Evolutionary conservation across 1,139 yeast genomes (phyloP), one percentile per base, ranked within the genome.

Genomic region (Lipomyces yarrowii): DNA sequence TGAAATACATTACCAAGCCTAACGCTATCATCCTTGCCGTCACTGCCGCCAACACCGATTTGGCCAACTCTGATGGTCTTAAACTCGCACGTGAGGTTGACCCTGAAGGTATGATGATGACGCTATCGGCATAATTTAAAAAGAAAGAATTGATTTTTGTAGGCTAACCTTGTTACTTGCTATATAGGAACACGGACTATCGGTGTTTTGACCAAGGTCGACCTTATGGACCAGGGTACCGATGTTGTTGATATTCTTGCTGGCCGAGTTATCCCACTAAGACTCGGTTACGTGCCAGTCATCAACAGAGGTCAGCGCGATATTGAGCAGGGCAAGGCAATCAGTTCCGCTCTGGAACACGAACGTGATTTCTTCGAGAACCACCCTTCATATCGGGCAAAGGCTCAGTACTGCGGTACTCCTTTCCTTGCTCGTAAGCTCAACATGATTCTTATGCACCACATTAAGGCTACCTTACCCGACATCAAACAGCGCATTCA

Each of bases 141-240:
- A 7, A n/a, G n/a, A 2, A n/a, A n/a, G n/a, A n/a, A n/a, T 37
- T 18, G 11, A 11, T 6, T 7, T 11, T 30, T 8, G 15, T 21
- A 26, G 23, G 21, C 39, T 26, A 56, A 26, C 53, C 53, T 33
- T 26, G 18, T 33, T 2, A n/a, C n/a, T n/a, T n/a, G n/a, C n/a
- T n/a, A n/a, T n/a, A 10, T 52, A 65, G 68, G 69, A 57, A 70
- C 72, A 23, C 86, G 99, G 80, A 94, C 99, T 48, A 91, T 94
- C 74, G 99, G 99, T 80, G 99, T 94, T 63, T 84, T 94, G 74
- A 94, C 99, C 51, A 94, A 94, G 79, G 97, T 94, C 62, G 99
- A 94, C 78, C 84, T 94, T 74, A 94, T 94, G 99, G 99, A 94
- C 77, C 88, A 91, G 77, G 99, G 99, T 71, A 94, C 99, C n/a